Conservation (phyloP, 257 asterid species). For the Paulownia fortunei region DNA sequence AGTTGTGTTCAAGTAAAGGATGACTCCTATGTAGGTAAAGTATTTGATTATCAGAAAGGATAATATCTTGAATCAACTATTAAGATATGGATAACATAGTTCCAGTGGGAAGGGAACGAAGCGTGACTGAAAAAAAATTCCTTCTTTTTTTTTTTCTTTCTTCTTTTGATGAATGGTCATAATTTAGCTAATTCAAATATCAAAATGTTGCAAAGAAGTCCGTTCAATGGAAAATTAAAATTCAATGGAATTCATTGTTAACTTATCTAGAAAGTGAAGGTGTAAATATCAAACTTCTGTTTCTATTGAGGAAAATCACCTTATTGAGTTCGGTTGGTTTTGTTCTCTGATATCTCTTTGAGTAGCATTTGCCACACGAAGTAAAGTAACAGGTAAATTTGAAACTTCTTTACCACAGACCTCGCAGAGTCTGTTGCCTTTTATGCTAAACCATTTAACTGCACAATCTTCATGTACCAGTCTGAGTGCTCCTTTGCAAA, state of each 20-base stretch:
- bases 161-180: background rate
- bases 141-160: background rate
- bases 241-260: background rate
- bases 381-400: conserved; percentile 86
- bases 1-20: background rate
- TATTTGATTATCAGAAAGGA: background rate
- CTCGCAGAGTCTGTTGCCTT: conserved; percentile 72
- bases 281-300: background rate
- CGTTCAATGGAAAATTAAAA: background rate
- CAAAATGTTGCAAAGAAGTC: background rate
- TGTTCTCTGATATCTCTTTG: conserved; percentile 51
- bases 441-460: conserved; percentile 80
- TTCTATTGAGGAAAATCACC: conserved; percentile 32
- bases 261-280: background rate
- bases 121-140: background rate
- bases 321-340: conserved; percentile 47
- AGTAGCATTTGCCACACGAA: conserved; percentile 54
- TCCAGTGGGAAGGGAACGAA: background rate
- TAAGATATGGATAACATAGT: background rate
- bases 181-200: background rate
- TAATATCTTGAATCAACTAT: background rate
- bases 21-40: background rate
- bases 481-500: conserved; percentile 89
- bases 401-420: conserved; percentile 82
- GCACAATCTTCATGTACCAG: conserved; percentile 89